Percentiles rank a stretch among this genome's conserved stretches.
phyloP scores from a whole-genome alignment of 23 red algal genomes.

The Pyropia yezoensis region DNA sequence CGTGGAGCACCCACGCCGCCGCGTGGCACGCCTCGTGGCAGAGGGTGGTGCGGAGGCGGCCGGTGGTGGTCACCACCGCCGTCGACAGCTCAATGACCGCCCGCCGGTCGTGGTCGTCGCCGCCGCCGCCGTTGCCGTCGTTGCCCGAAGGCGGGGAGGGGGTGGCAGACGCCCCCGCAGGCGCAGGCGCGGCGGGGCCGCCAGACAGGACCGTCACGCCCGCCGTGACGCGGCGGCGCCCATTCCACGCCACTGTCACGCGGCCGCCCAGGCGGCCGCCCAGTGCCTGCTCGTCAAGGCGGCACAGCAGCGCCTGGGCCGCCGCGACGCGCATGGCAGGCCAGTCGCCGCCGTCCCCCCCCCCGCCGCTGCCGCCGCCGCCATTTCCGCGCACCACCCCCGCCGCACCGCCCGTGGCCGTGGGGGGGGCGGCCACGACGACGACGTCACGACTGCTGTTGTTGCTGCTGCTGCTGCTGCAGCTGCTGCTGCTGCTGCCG shows the following conservation, averaged over 20 bases:
- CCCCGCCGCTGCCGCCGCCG: too few relatives aligned
- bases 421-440: too few relatives aligned
- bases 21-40: constrained; percentile 87
- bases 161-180: too few relatives aligned
- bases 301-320: constrained; percentile 5
- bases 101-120: background rate
- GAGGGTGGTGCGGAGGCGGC: constrained; percentile 46
- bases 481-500: too few relatives aligned
- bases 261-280: background rate
- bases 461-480: too few relatives aligned
- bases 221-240: constrained; percentile 31
- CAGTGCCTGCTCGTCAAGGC: constrained; percentile 26
- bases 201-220: constrained; percentile 23
- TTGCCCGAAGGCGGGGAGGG: too few relatives aligned
- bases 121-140: too few relatives aligned
- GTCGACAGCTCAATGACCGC: constrained; percentile 50
- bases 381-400: too few relatives aligned
- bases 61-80: constrained; percentile 59
- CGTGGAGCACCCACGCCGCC: constrained; percentile 71
- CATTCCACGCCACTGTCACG: constrained; percentile 44
- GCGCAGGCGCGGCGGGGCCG: too few relatives aligned
- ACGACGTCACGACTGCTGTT: too few relatives aligned
- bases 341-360: too few relatives aligned
- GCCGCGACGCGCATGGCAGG: constrained; percentile 1
- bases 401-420: too few relatives aligned